These are phyloP conservation scores for Vigna reflexopilosa DNA, from an alignment of 306 rosid genomes.

Conservation along the genomic window DNA sequence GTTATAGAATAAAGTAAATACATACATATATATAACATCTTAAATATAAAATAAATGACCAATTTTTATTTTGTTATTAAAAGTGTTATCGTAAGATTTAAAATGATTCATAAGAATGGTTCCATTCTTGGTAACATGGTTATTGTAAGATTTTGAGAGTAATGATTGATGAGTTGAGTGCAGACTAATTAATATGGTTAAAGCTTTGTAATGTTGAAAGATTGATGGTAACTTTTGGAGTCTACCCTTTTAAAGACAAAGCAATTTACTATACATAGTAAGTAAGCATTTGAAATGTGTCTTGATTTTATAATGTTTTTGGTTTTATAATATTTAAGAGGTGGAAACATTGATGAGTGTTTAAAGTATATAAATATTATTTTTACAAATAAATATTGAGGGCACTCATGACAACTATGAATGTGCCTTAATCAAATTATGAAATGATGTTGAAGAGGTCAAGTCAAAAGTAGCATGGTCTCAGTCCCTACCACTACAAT, in stretches of 20 bases:
- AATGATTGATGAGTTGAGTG: neutral
- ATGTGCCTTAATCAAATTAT: conserved; percentile 7
- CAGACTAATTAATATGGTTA: neutral
- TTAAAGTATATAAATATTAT: neutral
- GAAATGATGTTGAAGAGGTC: neutral
- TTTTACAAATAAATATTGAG: neutral
- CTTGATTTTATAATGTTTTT: neutral
- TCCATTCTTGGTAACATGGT: too few species aligned
- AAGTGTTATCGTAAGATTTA: too few species aligned
- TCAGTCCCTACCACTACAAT: conserved; percentile 33
- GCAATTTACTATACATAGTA: neutral
- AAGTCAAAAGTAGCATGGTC: conserved; percentile 41
- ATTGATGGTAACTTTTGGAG: neutral
- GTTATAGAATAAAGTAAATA: too few species aligned
- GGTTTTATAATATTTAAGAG: neutral
- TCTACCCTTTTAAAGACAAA: neutral
- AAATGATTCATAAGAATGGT: too few species aligned
- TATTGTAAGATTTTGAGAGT: neutral
- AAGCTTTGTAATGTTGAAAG: neutral
- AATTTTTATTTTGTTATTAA: too few species aligned
- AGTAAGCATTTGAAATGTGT: neutral
- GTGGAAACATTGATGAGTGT: neutral
- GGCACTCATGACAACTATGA: neutral
- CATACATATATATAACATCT: too few species aligned
- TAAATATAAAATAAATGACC: too few species aligned